A percentile compares a stretch with the other conserved stretches of the same genome.
Evolutionary conservation across 106 monocot genomes (phyloP).

Genomic region (Apostasia shenzhenica): DNA sequence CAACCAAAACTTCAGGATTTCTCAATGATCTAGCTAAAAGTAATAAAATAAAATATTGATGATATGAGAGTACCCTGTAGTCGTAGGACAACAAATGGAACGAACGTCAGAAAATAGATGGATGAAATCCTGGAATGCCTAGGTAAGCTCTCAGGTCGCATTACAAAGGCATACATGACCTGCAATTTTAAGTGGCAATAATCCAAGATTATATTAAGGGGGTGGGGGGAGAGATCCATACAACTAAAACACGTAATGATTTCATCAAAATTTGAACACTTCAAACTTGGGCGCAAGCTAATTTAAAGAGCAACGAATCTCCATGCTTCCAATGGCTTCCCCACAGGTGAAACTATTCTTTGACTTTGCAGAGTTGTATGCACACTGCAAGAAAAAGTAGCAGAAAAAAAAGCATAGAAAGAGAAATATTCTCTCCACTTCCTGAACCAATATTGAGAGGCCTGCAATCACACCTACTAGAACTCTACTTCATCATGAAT

Average conservation of each 20-base stretch:
- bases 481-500: constrained; percentile 91
- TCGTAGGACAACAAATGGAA: constrained; percentile 91
- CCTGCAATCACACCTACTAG: constrained; percentile 96
- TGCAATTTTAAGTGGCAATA: constrained; percentile 17
- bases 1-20: no score
- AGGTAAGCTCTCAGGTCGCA: constrained; percentile 96
- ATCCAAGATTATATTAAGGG: no score
- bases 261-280: constrained; percentile 1
- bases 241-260: not conserved
- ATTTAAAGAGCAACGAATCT: constrained; percentile 85
- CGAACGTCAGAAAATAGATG: constrained; percentile 96
- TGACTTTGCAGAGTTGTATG: constrained; percentile 95
- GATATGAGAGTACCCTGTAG: constrained; percentile 64
- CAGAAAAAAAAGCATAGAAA: constrained; percentile 1
- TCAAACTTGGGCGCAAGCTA: constrained; percentile 89
- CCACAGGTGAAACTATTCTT: constrained; percentile 98
- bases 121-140: constrained; percentile 97
- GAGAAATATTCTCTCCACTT: constrained; percentile 80
- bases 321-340: constrained; percentile 98
- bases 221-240: no score
- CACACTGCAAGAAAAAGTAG: constrained; percentile 49
- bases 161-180: constrained; percentile 99
- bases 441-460: constrained; percentile 84
- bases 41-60: no score
- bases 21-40: no score